Evolutionary conservation across 805 yeast species (phyloP).

Genomic region (Saccharomycopsis fermentans): DNA sequence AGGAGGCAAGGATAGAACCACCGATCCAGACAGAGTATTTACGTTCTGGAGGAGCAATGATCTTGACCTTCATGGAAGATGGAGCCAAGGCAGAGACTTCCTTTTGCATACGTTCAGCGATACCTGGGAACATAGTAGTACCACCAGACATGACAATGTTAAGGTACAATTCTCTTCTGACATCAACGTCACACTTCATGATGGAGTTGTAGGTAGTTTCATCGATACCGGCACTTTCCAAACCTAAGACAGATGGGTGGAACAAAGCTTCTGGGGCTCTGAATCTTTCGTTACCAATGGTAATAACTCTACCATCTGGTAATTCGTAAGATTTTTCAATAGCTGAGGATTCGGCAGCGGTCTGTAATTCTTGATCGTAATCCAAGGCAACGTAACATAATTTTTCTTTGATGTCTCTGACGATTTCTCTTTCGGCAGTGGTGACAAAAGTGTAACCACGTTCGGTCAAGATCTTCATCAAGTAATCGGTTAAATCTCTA

Average conservation of each 20-base stretch:
- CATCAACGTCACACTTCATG: slow-evolving; percentile 98
- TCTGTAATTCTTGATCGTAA: slow-evolving; percentile 99
- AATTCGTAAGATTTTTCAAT: slow-evolving; percentile 98
- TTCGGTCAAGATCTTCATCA: slow-evolving; percentile 96
- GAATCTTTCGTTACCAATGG: slow-evolving; percentile 99
- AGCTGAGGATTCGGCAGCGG: slow-evolving; percentile 95
- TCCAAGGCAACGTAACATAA: slow-evolving; percentile 98
- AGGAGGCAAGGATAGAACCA: slow-evolving; percentile 98
- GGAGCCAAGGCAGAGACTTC: slow-evolving; percentile 99
- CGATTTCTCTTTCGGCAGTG: slow-evolving; percentile 81
- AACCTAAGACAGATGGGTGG: slow-evolving; percentile 64
- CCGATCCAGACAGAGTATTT: slow-evolving; percentile 99
- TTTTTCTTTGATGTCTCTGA: slow-evolving; percentile 92
- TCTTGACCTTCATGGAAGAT: slow-evolving; percentile 99
- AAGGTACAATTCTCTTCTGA: slow-evolving; percentile 97
- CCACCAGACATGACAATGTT: slow-evolving; percentile 99
- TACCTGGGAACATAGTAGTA: slow-evolving; percentile 99
- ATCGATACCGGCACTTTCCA: slow-evolving; percentile 98
- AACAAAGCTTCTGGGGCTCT: slow-evolving; percentile 99
- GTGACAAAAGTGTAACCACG: slow-evolving; percentile 99
- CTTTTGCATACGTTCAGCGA: slow-evolving; percentile 99
- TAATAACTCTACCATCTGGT: slow-evolving; percentile 99
- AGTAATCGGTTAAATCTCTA: slow-evolving; percentile 98
- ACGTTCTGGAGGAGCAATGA: slow-evolving; percentile 98
- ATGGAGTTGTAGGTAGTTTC: slow-evolving; percentile 93